Percentiles rank a stretch among this genome's conserved stretches.
Evolutionary conservation across 148 eudicot genomes (phyloP).

Genomic region (Silene uniflora): DNA sequence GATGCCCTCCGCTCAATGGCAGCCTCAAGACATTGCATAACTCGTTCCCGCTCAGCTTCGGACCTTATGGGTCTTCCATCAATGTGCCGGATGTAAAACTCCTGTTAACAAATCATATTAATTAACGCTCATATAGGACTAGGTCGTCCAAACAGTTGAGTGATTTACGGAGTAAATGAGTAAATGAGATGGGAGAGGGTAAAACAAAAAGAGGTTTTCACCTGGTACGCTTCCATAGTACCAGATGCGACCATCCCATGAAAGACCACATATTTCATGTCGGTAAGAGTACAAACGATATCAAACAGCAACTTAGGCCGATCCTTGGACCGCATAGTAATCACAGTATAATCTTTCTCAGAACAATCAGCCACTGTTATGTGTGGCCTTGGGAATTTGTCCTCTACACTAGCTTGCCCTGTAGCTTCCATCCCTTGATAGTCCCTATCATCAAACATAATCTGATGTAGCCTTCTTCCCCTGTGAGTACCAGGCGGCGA

Average conservation of each 20-base stretch:
- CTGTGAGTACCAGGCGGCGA: constrained; percentile 62
- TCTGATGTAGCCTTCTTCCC: constrained; percentile 85
- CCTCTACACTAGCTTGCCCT: constrained; percentile 25
- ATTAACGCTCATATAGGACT: neutral
- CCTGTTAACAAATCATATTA: constrained; percentile 36
- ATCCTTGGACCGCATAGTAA: constrained; percentile 75
- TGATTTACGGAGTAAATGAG: no score
- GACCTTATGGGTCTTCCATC: constrained; percentile 76
- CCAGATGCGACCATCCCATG: constrained; percentile 63
- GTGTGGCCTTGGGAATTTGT: constrained; percentile 41
- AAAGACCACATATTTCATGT: constrained; percentile 86
- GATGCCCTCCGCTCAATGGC: constrained; percentile 78
- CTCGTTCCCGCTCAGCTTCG: constrained; percentile 79
- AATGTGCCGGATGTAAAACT: constrained; percentile 80
- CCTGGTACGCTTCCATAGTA: constrained; percentile 72
- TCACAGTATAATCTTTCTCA: constrained; percentile 75
- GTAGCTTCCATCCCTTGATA: constrained; percentile 45
- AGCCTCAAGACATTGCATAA: constrained; percentile 86
- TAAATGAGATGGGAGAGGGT: neutral
- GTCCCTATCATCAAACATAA: constrained; percentile 87
- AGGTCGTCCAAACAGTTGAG: no score
- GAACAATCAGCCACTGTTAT: constrained; percentile 51
- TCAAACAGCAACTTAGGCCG: constrained; percentile 90
- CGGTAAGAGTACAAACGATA: constrained; percentile 80
- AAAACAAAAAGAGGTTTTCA: constrained; percentile 9